Percentiles rank a stretch among this genome's conserved stretches.
Evolutionary conservation across 2,329 filamentous ascomycete species (phyloP).

Genomic region (Colletotrichum spaethianum): DNA sequence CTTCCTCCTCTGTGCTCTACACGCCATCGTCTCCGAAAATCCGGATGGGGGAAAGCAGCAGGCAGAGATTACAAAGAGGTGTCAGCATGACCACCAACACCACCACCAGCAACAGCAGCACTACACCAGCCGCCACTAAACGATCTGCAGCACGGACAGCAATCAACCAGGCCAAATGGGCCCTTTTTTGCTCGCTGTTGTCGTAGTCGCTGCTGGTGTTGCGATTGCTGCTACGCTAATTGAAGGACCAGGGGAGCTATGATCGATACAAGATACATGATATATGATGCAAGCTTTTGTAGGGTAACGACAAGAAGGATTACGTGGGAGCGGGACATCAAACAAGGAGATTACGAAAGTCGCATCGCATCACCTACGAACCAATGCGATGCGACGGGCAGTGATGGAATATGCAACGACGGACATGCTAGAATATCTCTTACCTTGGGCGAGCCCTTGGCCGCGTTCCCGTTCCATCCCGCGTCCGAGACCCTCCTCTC

Average conservation of each 20-base stretch:
- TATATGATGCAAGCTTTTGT: constrained; percentile 7
- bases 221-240: constrained; percentile 19
- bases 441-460: constrained; percentile 63
- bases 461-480: constrained; percentile 59
- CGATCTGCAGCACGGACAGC: constrained; percentile 29
- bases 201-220: constrained; percentile 1
- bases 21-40: constrained; percentile 31
- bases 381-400: not conserved
- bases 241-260: constrained; percentile 5
- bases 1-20: not conserved
- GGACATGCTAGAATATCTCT: constrained; percentile 45
- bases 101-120: constrained; percentile 3
- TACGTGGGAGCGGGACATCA: not conserved
- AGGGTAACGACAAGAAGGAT: constrained; percentile 8
- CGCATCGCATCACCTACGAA: constrained; percentile 6
- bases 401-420: not conserved
- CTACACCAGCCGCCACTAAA: constrained; percentile 15
- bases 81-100: constrained; percentile 20
- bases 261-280: constrained; percentile 25
- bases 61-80: constrained; percentile 30
- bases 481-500: constrained; percentile 63
- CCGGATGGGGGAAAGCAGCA: constrained; percentile 38
- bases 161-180: constrained; percentile 10
- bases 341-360: not conserved
- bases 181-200: not conserved